Percentiles rank a stretch among this genome's conserved stretches.
These are phyloP conservation scores for Xanthoparmelia taractica DNA, from an alignment of 495 filamentous ascomycete species.

Conservation along the genomic window DNA sequence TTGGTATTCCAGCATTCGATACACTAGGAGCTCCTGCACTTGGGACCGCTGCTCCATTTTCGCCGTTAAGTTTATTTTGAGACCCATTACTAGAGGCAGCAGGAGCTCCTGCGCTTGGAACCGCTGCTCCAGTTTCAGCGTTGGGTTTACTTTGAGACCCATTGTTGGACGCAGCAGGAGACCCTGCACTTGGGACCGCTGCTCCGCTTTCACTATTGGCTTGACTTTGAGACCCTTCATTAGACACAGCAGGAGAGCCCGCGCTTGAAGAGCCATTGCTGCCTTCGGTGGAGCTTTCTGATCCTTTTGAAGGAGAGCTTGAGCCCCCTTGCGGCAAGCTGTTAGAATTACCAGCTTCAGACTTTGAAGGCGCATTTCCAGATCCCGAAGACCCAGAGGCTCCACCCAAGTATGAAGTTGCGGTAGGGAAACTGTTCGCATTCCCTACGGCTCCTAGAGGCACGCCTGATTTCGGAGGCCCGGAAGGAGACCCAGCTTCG, in stretches of 20 bases:
- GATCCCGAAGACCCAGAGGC: neutral
- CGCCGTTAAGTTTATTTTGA: neutral
- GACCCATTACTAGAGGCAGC: neutral
- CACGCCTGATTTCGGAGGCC: neutral
- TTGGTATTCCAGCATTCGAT: neutral
- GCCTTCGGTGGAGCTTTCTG: too few relatives aligned
- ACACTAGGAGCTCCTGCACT: neutral
- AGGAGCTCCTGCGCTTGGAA: neutral
- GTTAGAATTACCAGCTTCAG: neutral
- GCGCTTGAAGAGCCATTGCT: neutral
- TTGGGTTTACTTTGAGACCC: neutral
- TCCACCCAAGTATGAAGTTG: neutral
- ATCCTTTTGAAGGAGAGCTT: neutral
- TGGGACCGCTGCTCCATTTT: neutral
- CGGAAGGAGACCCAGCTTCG: neutral
- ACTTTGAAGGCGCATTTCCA: neutral
- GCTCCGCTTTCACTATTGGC: neutral
- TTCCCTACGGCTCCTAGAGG: neutral
- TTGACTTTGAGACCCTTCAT: neutral
- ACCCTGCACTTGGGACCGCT: neutral
- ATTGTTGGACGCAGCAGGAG: neutral
- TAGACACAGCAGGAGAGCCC: neutral
- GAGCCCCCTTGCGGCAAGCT: neutral
- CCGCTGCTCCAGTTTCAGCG: neutral
- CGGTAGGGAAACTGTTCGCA: neutral